These are phyloP conservation scores for Aspergillus pseudoterreus DNA, from an alignment of 2,329 filamentous ascomycete genomes.

Conservation along the genomic window DNA sequence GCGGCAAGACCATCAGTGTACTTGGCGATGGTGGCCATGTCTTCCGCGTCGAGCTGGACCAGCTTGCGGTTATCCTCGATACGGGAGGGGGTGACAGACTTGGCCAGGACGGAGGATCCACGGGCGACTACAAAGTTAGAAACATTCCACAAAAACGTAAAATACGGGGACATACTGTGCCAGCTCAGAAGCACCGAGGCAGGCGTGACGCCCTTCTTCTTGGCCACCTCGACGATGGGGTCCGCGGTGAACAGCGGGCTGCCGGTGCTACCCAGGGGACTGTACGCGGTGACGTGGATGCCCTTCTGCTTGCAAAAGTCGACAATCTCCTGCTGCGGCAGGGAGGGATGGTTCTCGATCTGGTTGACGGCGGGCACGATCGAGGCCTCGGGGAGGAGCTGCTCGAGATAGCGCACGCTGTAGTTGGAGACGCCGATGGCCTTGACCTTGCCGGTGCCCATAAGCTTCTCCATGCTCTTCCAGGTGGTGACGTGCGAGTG, in stretches of 20 bases:
- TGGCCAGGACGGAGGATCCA: constrained; percentile 40
- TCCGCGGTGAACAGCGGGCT: constrained; percentile 41
- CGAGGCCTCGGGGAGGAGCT: constrained; percentile 55
- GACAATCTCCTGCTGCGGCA: constrained; percentile 53
- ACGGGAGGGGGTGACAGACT: constrained; percentile 39
- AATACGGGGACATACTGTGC: constrained; percentile 32
- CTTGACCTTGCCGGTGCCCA: constrained; percentile 51
- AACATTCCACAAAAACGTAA: neutral
- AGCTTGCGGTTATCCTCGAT: constrained; percentile 40
- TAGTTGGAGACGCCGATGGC: constrained; percentile 61
- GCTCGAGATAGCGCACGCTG: constrained; percentile 51
- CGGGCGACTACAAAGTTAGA: constrained; percentile 29
- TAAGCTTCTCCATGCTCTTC: constrained; percentile 64
- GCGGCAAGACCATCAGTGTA: constrained; percentile 33
- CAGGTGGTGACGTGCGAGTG: constrained; percentile 74
- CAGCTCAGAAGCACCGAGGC: constrained; percentile 43
- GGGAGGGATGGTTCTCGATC: constrained; percentile 75
- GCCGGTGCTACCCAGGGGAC: constrained; percentile 40
- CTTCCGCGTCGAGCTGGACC: constrained; percentile 35
- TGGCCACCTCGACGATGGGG: constrained; percentile 39
- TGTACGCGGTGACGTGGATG: constrained; percentile 54
- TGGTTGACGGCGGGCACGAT: constrained; percentile 70
- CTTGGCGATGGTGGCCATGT: constrained; percentile 35
- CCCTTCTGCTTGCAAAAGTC: constrained; percentile 49
- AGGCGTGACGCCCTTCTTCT: constrained; percentile 36